A percentile compares a stretch with the other conserved stretches of the same genome.
Evolutionary conservation across 345 rosid species (phyloP).

Genomic region (Streptanthus diversifolius): DNA sequence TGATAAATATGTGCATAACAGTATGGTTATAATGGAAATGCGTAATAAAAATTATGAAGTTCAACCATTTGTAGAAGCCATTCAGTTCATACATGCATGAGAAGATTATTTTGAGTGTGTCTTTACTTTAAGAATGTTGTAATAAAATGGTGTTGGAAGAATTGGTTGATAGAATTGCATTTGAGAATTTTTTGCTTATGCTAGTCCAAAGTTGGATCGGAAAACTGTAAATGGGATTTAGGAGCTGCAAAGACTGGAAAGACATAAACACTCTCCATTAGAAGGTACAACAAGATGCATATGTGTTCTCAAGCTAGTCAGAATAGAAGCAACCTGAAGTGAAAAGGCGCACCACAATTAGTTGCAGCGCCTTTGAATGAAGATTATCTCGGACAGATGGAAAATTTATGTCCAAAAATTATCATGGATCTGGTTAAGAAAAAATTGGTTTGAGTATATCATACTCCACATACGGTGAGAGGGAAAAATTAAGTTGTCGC

Average conservation of each 20-base stretch:
- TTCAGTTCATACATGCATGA: no score
- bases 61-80: no score
- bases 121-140: no score
- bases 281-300: neutral
- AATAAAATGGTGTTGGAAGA: no score
- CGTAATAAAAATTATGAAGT: no score
- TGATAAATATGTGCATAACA: no score
- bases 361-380: neutral
- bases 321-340: neutral
- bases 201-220: no score
- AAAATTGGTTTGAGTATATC: neutral
- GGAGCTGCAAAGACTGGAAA: neutral
- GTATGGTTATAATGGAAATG: no score
- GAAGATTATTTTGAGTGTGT: no score
- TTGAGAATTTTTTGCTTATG: no score
- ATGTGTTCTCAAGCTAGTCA: neutral
- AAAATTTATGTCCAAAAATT: neutral
- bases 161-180: no score
- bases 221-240: no score
- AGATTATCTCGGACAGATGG: neutral
- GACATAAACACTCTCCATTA: neutral
- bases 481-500: neutral
- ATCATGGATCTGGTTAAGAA: neutral
- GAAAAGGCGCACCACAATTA: neutral
- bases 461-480: neutral